Conservation (phyloP, 1,284 basidiomycete genomes). For the Ustilago trichophora region DNA sequence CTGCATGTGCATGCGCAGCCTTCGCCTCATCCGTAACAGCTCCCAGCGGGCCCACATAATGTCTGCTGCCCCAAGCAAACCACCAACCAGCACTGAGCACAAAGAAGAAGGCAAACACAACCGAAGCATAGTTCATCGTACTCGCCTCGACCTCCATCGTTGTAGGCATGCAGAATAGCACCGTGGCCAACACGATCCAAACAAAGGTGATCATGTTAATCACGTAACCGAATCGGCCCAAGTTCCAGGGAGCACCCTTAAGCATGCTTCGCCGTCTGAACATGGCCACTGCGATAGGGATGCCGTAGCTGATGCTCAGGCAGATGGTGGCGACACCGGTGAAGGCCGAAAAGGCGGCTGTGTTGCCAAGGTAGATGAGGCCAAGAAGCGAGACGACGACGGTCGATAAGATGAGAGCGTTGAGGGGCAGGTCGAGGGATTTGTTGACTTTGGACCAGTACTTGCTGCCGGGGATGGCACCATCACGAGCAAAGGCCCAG, state of each 20-base stretch:
- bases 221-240: slow-evolving; percentile 67
- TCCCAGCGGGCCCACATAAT: slow-evolving; percentile 45
- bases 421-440: slow-evolving; percentile 67
- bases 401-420: slow-evolving; percentile 67
- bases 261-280: slow-evolving; percentile 65
- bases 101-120: slow-evolving; percentile 54
- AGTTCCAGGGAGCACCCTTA: slow-evolving; percentile 66
- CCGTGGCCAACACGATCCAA: slow-evolving; percentile 69
- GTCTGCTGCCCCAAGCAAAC: slow-evolving; percentile 40
- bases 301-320: slow-evolving; percentile 65
- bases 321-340: slow-evolving; percentile 57
- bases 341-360: slow-evolving; percentile 54
- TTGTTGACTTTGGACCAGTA: slow-evolving; percentile 68
- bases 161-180: slow-evolving; percentile 69
- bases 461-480: slow-evolving; percentile 67
- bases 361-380: slow-evolving; percentile 59
- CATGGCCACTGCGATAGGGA: slow-evolving; percentile 68
- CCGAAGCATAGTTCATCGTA: slow-evolving; percentile 67
- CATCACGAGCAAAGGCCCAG: slow-evolving; percentile 69
- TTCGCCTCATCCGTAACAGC: slow-evolving; percentile 26
- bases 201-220: slow-evolving; percentile 67
- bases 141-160: slow-evolving; percentile 64
- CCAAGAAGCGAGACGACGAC: slow-evolving; percentile 68
- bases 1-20: not conserved
- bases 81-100: slow-evolving; percentile 43